Conservation (phyloP, 306 rosid species). For the Delonix regia region DNA sequence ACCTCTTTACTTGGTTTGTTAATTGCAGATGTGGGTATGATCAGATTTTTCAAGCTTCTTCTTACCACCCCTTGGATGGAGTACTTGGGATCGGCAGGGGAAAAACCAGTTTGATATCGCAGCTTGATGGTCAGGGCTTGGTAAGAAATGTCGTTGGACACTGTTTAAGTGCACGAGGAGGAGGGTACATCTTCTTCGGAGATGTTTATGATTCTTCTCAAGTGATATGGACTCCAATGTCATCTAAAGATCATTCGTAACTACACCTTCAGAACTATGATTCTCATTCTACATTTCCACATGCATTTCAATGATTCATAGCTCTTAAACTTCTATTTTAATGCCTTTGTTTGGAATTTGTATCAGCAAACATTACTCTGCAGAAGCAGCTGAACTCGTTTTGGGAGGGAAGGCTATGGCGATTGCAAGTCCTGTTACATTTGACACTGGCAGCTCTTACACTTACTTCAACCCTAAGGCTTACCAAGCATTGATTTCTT, state of each 20-base stretch:
- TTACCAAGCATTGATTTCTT: constrained; percentile 56
- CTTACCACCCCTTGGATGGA: constrained; percentile 79
- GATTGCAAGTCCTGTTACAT: constrained; percentile 49
- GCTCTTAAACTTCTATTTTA: neutral
- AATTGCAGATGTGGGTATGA: constrained; percentile 85
- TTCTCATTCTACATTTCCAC: constrained; percentile 19
- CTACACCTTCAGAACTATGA: constrained; percentile 33
- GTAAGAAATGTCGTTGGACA: constrained; percentile 78
- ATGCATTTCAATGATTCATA: neutral
- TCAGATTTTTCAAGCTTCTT: constrained; percentile 62
- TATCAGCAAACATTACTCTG: constrained; percentile 82
- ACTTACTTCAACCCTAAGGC: constrained; percentile 74
- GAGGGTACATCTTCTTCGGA: constrained; percentile 89
- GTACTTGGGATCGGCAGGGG: constrained; percentile 93
- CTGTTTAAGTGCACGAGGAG: constrained; percentile 80
- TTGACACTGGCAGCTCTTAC: constrained; percentile 90
- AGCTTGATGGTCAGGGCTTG: constrained; percentile 69
- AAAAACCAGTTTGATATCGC: constrained; percentile 76
- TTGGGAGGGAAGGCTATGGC: constrained; percentile 67
- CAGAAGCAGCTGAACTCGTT: constrained; percentile 73
- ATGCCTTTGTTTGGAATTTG: constrained; percentile 30
- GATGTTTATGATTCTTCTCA: constrained; percentile 65
- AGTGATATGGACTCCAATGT: constrained; percentile 70
- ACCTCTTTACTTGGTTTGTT: neutral
- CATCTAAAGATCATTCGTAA: constrained; percentile 64